Conservation (phyloP, 2,329 filamentous ascomycete genomes). For the Gaeumannomyces sp. region DNA sequence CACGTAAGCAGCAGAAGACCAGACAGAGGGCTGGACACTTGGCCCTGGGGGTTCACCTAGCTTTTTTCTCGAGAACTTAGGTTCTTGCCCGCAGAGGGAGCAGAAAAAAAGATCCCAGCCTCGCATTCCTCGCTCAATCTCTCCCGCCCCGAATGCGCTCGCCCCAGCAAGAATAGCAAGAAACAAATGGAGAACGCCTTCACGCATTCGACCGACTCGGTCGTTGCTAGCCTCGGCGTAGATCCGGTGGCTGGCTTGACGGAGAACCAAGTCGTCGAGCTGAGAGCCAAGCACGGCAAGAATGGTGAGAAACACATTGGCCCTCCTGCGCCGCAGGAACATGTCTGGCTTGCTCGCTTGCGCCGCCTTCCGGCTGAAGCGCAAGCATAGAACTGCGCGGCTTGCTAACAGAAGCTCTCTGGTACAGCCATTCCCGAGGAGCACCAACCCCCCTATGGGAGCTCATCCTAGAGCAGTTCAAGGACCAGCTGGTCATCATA, state of each 20-base stretch:
- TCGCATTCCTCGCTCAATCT: too few relatives aligned
- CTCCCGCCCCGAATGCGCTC: too few relatives aligned
- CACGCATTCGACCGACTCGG: constrained; percentile 48
- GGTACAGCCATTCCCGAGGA: constrained; percentile 65
- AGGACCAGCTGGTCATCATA: constrained; percentile 96
- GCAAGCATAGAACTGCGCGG: too few relatives aligned
- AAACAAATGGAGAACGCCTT: constrained; percentile 57
- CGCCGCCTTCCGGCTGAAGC: too few relatives aligned
- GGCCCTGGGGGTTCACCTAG: too few relatives aligned
- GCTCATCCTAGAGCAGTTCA: constrained; percentile 96
- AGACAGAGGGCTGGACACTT: too few relatives aligned
- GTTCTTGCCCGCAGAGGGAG: too few relatives aligned
- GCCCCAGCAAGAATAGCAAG: too few relatives aligned
- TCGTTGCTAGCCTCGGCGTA: constrained; percentile 54
- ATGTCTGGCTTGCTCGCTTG: not conserved
- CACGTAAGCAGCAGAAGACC: too few relatives aligned
- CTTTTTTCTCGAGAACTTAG: too few relatives aligned
- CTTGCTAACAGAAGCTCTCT: not conserved
- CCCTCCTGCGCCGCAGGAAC: not conserved
- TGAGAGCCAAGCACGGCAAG: constrained; percentile 54
- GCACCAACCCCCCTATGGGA: constrained; percentile 91
- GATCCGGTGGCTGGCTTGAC: constrained; percentile 49
- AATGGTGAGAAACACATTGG: constrained; percentile 47
- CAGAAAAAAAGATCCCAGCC: too few relatives aligned
- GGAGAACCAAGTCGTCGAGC: constrained; percentile 50